phyloP scores from a whole-genome alignment of 1,139 yeast genomes.

The Geotrichum carabidarum region DNA sequence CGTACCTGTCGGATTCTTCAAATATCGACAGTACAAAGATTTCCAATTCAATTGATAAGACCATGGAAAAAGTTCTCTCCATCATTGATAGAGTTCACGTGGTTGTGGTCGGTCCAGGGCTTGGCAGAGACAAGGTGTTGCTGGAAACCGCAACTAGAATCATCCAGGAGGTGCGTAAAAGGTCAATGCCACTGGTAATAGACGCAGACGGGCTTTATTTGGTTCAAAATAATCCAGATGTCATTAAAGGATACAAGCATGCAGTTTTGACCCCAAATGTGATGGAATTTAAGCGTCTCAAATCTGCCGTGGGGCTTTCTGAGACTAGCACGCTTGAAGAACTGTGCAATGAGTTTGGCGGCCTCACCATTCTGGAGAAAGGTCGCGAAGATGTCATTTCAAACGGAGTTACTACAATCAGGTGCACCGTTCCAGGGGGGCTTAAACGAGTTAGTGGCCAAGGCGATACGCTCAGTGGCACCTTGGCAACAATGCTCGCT shows the following conservation, averaged over 20 bases:
- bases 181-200: conserved; percentile 60
- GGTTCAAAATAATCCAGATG: conserved; percentile 51
- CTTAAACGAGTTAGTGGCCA: conserved; percentile 79
- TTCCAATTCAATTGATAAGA: conserved; percentile 26
- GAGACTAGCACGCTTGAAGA: conserved; percentile 37
- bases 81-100: conserved; percentile 68
- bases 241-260: conserved; percentile 47
- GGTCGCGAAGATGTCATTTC: conserved; percentile 65
- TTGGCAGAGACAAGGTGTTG: conserved; percentile 77
- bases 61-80: conserved; percentile 52
- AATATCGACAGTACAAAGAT: conserved; percentile 25
- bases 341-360: conserved; percentile 56
- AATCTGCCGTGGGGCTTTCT: conserved; percentile 45
- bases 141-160: conserved; percentile 53
- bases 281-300: conserved; percentile 70
- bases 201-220: conserved; percentile 87
- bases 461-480: conserved; percentile 75
- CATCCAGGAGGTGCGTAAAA: conserved; percentile 50
- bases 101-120: conserved; percentile 88
- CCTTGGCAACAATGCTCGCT: conserved; percentile 61
- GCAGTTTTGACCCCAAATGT: conserved; percentile 87
- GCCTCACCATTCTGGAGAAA: conserved; percentile 65
- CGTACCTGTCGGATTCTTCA: conserved; percentile 51
- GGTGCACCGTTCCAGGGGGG: conserved; percentile 50
- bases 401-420: conserved; percentile 37